Evolutionary conservation across 2,329 filamentous ascomycete species (phyloP).

Genomic region (Colletotrichum truncatum): DNA sequence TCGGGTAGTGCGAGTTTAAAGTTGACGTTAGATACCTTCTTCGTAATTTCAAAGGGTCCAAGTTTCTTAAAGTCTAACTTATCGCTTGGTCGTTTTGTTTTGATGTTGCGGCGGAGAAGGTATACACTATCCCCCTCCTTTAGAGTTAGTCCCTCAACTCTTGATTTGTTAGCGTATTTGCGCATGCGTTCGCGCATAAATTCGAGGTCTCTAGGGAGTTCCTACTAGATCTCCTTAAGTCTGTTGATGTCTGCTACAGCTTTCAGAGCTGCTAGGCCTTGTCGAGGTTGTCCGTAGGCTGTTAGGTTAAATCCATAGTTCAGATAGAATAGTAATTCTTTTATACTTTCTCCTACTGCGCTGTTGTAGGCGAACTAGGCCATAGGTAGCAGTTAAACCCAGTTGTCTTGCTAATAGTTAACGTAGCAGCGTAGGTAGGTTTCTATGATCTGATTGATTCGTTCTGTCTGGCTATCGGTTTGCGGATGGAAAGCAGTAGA

Average conservation of each 20-base stretch:
- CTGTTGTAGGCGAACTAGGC: too few species aligned
- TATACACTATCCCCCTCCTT: neutral
- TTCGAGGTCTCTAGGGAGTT: neutral
- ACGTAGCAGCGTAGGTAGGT: neutral
- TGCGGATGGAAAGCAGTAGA: neutral
- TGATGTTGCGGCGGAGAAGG: neutral
- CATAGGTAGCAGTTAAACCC: too few species aligned
- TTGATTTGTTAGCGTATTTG: neutral
- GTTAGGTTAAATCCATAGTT: neutral
- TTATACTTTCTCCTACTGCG: neutral
- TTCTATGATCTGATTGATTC: neutral
- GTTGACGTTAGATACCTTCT: neutral
- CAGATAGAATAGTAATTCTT: neutral
- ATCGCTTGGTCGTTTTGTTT: slow-evolving; percentile 1
- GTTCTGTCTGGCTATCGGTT: neutral
- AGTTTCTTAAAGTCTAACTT: neutral
- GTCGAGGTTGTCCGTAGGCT: neutral
- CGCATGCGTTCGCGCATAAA: neutral
- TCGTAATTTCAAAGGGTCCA: neutral
- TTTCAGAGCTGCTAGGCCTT: neutral
- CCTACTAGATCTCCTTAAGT: neutral
- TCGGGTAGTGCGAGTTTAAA: neutral
- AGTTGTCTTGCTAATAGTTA: too few species aligned
- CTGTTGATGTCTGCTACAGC: neutral
- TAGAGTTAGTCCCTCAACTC: neutral